These are phyloP conservation scores for Colletotrichum scovillei DNA, from an alignment of 2,329 filamentous ascomycete genomes.

Conservation along the genomic window DNA sequence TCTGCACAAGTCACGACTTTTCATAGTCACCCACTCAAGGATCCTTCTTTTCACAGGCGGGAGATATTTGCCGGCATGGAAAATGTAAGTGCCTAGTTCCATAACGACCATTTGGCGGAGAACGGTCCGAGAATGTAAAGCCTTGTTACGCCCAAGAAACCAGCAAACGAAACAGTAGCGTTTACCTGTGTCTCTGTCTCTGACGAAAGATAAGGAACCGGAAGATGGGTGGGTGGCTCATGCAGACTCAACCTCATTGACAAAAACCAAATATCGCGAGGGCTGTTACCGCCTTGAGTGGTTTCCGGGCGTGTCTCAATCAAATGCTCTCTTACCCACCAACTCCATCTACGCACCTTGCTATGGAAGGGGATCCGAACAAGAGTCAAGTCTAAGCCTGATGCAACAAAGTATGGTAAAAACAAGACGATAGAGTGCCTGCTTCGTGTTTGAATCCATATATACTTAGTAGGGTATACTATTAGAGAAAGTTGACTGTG, in stretches of 20 bases:
- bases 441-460: too few relatives aligned
- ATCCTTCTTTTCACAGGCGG: not conserved
- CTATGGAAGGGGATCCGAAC: too few relatives aligned
- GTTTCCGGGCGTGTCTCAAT: not conserved
- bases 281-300: not conserved
- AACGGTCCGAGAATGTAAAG: not conserved
- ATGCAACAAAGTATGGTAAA: too few relatives aligned
- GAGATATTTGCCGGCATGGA: not conserved
- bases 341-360: not conserved
- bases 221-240: not conserved
- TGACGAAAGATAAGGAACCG: not conserved
- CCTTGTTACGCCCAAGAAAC: not conserved
- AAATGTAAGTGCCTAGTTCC: not conserved
- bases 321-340: not conserved
- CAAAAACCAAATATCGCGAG: not conserved
- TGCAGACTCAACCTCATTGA: not conserved
- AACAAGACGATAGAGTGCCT: too few relatives aligned
- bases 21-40: not conserved
- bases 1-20: not conserved
- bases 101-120: not conserved
- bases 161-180: not conserved
- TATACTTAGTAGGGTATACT: too few relatives aligned
- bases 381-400: too few relatives aligned
- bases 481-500: too few relatives aligned
- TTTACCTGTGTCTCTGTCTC: not conserved